Evolutionary conservation across 2,329 filamentous ascomycete species (phyloP), one percentile per base, ranked within the genome.

Genomic region (Fusarium napiforme): DNA sequence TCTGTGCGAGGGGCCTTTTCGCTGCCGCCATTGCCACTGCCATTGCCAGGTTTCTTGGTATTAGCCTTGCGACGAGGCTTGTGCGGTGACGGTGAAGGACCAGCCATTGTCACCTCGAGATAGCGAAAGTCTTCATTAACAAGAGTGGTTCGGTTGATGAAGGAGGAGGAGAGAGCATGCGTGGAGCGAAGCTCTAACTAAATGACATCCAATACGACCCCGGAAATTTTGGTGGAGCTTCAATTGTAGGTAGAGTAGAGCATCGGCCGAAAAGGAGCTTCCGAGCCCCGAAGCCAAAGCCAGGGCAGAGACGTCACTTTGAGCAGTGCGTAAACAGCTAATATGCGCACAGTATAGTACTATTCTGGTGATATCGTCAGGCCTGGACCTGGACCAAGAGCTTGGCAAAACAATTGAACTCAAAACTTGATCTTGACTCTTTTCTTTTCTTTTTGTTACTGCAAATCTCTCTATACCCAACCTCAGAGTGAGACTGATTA

Each of bases 21-120:
- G 77, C 53, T 45, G 32, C 56, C 60, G 60, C 79, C 45, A 47
- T n/a, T 39, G 37, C 19, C 36, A 21, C 23, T 43, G 40, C 40
- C 82, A 71, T 83, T 82, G 67, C 82, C 82, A 45, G 83, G 79
- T 79, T 87, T 89, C 80, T 87, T 90, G 67, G 26, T 36, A n/a
- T 30, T 55, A 30, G 80, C 78, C 82, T 86, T 90, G 79, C 89
- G 88, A 82, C 89, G 84, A 55, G 89, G 85, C 79, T 90, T 91
- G 78, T 90, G 89, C 58, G 88, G 85, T 71, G 87, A 86, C 60
- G 88, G 85, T 67, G 87, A 85, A 71, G 88, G 84, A 74, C 83
- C 84, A 77, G 85, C 85, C 86, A 89, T 89, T 79, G 79, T 80
- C 81, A 82, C 83, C 60, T 65, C 15, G 55, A 46, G 57, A 30